phyloP scores from a whole-genome alignment of 352 stramenopile genomes.

The Phytophthora sansomeana region DNA sequence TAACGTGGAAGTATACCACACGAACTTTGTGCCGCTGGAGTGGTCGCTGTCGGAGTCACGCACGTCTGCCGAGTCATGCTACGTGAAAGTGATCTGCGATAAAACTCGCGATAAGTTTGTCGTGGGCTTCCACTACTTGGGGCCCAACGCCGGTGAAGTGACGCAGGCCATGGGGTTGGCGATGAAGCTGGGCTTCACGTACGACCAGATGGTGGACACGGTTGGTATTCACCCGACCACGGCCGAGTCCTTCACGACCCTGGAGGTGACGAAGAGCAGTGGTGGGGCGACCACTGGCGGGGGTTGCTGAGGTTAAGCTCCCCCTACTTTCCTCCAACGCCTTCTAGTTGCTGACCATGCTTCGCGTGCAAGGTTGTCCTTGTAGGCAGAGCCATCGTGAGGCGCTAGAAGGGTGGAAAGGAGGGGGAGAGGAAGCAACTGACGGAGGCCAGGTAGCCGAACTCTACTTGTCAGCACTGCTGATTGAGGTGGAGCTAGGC shows the following conservation, averaged over 20 bases:
- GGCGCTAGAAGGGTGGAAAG: conserved; percentile 31
- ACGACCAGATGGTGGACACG: conserved; percentile 92
- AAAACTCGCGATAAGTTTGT: conserved; percentile 90
- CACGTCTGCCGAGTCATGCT: conserved; percentile 80
- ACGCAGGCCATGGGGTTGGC: conserved; percentile 94
- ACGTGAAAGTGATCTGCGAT: conserved; percentile 96
- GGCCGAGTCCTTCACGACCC: conserved; percentile 95
- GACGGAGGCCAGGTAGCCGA: conserved; percentile 33
- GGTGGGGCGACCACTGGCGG: conserved; percentile 91
- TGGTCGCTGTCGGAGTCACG: conserved; percentile 88
- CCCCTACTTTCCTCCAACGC: conserved; percentile 55
- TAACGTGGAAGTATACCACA: conserved; percentile 96
- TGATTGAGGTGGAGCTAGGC: conserved; percentile 12
- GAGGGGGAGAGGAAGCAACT: conserved; percentile 37
- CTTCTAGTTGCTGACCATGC: conserved; percentile 10
- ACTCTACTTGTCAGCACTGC: conserved; percentile 5
- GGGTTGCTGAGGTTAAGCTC: conserved; percentile 97
- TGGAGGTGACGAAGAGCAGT: conserved; percentile 96
- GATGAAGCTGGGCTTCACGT: conserved; percentile 96
- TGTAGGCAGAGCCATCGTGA: conserved; percentile 5
- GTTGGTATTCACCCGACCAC: conserved; percentile 98
- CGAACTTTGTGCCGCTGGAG: conserved; percentile 96
- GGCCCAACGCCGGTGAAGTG: conserved; percentile 97
- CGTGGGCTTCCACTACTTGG: conserved; percentile 98
- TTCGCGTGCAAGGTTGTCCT: conserved; percentile 19